Base-by-base conservation (phyloP, 345 rosid genomes). In the Eucalyptus viminalis region DNA sequence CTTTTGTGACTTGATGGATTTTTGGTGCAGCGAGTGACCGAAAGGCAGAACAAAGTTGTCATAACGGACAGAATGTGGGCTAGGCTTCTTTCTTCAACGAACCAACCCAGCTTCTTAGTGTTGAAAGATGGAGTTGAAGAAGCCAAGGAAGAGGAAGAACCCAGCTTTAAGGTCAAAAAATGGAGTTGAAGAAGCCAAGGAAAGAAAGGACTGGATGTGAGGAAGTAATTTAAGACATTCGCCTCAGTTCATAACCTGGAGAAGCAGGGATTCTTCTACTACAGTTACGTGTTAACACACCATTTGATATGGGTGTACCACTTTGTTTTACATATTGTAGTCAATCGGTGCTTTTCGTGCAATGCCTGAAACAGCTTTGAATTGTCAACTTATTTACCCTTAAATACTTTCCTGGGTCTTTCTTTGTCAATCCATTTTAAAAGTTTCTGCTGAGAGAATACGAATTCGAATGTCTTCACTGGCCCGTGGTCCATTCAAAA, bases 31-130 rank as follows among this genome's bases (percentile, higher is more conserved):
- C 92, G 95, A 47, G 92, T 96, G 88, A 95, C 88, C 2, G 98
- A 95, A 90, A 95, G 12, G 85, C 95, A 91, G 90, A 96, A 95
- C 89, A 92, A 93, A 50, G 98, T 97, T 87, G 98, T 96, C 87
- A 95, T 96, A 80, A 96, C 97, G 2, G 98, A 96, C 92, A 93
- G 99, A 91, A 96, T 96, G 98, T 96, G 99, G 99, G 98, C 98
- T 34, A 92, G 97, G 76, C 92, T 96, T 91, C 90, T 96, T 25
- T 95, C 96, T 85, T 96, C 96, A 11, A 96, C 97, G 14, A 93
- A 96, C 91, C 97, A 96, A 92, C 99, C 97, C 14, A 93, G 99
- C 93, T 97, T 96, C 94, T 80, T 94, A 91, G 89, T 88, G 40
- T 86, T 90, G 54, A 88, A 87, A 51, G 93, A 86, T 83, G 44